A percentile compares a stretch with the other conserved stretches of the same genome.
phyloP scores from a whole-genome alignment of 2,329 filamentous ascomycete genomes.

The Penicillium polonicum region DNA sequence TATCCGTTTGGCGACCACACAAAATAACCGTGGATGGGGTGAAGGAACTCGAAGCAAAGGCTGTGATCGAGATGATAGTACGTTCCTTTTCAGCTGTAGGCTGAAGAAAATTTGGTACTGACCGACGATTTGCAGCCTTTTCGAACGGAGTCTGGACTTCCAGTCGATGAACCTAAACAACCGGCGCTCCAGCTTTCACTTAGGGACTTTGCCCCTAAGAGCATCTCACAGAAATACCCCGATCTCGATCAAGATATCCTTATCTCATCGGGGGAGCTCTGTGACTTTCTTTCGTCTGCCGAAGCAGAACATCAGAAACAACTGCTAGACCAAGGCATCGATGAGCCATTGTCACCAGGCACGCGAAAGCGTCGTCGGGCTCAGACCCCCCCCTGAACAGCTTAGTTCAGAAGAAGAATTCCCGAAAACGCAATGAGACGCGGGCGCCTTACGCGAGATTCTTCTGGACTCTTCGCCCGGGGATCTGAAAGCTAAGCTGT shows the following conservation, averaged over 20 bases:
- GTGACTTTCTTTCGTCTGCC: not conserved
- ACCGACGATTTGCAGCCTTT: conserved; percentile 7
- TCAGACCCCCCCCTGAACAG: not conserved
- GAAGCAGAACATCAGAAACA: not conserved
- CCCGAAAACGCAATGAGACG: not conserved
- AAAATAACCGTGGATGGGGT: not conserved
- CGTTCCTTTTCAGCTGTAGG: not conserved
- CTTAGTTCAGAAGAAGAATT: not conserved
- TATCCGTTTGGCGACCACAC: conserved; percentile 8
- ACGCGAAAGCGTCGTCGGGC: not conserved
- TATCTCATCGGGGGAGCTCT: conserved; percentile 1
- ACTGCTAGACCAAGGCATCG: not conserved
- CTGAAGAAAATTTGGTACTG: not conserved
- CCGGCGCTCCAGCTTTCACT: not conserved
- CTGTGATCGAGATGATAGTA: conserved; percentile 1
- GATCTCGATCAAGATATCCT: conserved; percentile 5
- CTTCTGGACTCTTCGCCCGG: not conserved
- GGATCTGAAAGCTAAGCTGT: not conserved
- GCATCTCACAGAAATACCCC: not conserved
- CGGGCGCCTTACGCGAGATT: not conserved
- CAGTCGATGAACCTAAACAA: not conserved
- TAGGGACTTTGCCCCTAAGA: not conserved
- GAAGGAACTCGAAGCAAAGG: not conserved
- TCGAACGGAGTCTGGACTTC: conserved; percentile 7
- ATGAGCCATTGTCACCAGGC: not conserved